Evolutionary conservation across 306 rosid species (phyloP), one percentile per base, ranked within the genome.

Genomic region (Nissolia schottii): DNA sequence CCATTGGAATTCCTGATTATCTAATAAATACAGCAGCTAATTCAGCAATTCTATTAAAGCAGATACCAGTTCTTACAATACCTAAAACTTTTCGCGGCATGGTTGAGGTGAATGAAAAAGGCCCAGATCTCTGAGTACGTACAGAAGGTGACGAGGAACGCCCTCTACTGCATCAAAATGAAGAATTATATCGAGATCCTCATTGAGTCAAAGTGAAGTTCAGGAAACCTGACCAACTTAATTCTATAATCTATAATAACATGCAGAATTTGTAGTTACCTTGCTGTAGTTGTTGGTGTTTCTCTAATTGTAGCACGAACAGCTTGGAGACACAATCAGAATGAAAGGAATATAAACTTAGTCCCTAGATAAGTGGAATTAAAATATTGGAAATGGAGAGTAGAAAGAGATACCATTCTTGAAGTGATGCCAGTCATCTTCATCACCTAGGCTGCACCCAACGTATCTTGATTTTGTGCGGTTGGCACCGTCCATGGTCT

Each of bases 281-380:
- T 89, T 58, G 77, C 77, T 0, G 77, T 75, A 62, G 90, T 76
- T 29, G 93, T 45, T 70, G 99, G 96, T 1, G 90, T 82, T 86
- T 95, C 96, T 64, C 93, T 89, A 32, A 95, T 88, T 24, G 96
- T 88, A 55, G 99, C 90, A 45, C 89, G 93, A 71, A 95, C 96
- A 75, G 92, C 99, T 95, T 83, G 50, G 8, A 24, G 49, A 77
- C 66, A 81, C 41, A 70, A 76, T 66, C 51, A 37, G 25, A 76
- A 82, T 41, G 74, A 53, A 69, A 41, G 40, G 45, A 34, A 31
- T 25, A 69, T 43, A 51, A 79, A 78, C 16, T 68, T 31, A 28
- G 68, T 11, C 48, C 67, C 20, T n/a, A 40, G 15, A 62, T 1
- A 67, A n/a, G 70, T 13, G 57, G 28, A 67, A 45, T 54, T 45